phyloP scores from a whole-genome alignment of 441 rosid genomes.

The Croton setiger region DNA sequence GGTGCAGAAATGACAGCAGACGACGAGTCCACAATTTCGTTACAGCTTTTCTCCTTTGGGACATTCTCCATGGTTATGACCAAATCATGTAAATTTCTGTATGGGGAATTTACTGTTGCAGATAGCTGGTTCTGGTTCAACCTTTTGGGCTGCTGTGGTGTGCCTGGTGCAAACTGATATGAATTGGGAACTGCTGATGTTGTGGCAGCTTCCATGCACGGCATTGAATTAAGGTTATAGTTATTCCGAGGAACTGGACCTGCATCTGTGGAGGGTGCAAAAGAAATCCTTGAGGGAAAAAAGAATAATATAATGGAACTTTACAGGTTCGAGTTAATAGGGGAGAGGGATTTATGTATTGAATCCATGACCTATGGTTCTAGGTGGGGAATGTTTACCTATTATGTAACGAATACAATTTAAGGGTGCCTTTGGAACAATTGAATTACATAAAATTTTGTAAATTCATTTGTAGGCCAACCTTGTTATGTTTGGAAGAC shows the following conservation, averaged over 20 bases:
- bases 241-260: slow-evolving; percentile 34
- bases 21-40: slow-evolving; percentile 39
- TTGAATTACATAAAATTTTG: too few relatives aligned
- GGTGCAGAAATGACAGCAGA: slow-evolving; percentile 39
- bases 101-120: neutral
- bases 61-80: slow-evolving; percentile 21
- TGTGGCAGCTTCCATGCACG: slow-evolving; percentile 40
- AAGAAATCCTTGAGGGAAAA: neutral
- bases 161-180: slow-evolving; percentile 34
- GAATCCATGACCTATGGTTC: too few relatives aligned
- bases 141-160: slow-evolving; percentile 31
- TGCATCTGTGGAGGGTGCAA: slow-evolving; percentile 42
- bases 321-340: too few relatives aligned
- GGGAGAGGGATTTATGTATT: too few relatives aligned
- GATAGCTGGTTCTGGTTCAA: slow-evolving; percentile 25
- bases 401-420: too few relatives aligned
- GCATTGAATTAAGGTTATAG: slow-evolving; percentile 47
- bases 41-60: slow-evolving; percentile 22
- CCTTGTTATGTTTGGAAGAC: too few relatives aligned
- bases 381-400: too few relatives aligned
- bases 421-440: too few relatives aligned
- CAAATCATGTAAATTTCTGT: slow-evolving; percentile 24
- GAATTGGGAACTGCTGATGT: slow-evolving; percentile 29
- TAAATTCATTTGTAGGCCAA: too few relatives aligned
- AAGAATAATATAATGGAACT: too few relatives aligned